Base-by-base conservation (phyloP, 306 rosid genomes). In the Argentina anserina region DNA sequence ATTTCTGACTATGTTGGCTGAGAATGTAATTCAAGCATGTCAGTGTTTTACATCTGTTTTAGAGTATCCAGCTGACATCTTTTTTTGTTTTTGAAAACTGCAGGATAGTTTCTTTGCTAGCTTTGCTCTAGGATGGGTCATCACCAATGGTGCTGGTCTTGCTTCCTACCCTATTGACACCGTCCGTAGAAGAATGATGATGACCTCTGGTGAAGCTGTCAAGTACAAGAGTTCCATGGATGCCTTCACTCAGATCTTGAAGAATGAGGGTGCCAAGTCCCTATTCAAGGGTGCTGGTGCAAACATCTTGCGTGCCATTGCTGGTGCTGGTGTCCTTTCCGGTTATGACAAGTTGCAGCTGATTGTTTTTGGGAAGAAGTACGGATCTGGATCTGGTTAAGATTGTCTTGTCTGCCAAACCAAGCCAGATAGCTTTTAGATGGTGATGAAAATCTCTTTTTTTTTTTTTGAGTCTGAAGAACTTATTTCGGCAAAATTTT, bases 161-260 rank as follows among this genome's bases (percentile, higher is more conserved):
- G 97, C 96, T 53, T 87, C 98, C 52, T 93, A 93, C 89, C 97
- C 97, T 17, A 82, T 90, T 78, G 98, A 93, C 87, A 90, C 98
- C 0, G 98, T 93, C 3, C 86, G 96, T 50, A 90, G 97, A 93
- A 90, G 98, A 93, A 93, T 93, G 93, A 93, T 93, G 98, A 93
- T 93, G 98, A 93, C 98, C 25, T 93, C 98, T 0, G 98, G 98
- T 26, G 98, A 93, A 66, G 98, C 98, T 0, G 97, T 88, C 29
- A 90, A 93, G 91, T 93, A 93, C 90, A 90, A 80, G 85, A 88
- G 91, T 66, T 88, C 98, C 20, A 0, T 84, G 5, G 96, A 92
- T 72, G 98, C 97, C 3, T 92, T 92, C 52, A 0, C 62, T 2
- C 97, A 92, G 74, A 93, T 90, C 75, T 61, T 93, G 67, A 90